These are phyloP conservation scores for Aspergillus costaricaensis DNA, from an alignment of 2,329 filamentous ascomycete genomes.

Conservation along the genomic window DNA sequence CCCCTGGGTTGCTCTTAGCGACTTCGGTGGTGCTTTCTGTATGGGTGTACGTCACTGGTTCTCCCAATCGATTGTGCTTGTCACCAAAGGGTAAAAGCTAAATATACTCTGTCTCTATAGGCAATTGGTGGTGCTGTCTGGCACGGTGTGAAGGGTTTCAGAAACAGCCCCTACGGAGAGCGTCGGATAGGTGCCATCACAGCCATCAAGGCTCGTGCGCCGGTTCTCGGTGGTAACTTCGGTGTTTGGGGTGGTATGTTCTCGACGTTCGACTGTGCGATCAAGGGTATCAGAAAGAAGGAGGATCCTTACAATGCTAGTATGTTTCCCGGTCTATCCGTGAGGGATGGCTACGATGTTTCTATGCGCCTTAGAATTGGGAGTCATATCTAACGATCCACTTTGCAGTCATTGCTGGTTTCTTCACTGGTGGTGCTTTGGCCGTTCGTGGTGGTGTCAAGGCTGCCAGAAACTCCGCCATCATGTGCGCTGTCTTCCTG, in stretches of 20 bases:
- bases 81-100: constrained; percentile 20
- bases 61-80: neutral
- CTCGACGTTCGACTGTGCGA: constrained; percentile 92
- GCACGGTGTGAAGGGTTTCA: constrained; percentile 95
- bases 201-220: constrained; percentile 95
- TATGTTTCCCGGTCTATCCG: constrained; percentile 37
- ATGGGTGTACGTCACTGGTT: constrained; percentile 75
- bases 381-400: constrained; percentile 2
- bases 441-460: constrained; percentile 89
- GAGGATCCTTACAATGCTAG: constrained; percentile 97
- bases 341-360: neutral
- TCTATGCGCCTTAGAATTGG: neutral
- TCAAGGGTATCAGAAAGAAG: constrained; percentile 93
- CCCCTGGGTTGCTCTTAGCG: constrained; percentile 93
- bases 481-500: constrained; percentile 90
- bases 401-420: constrained; percentile 75
- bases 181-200: constrained; percentile 93
- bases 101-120: constrained; percentile 43
- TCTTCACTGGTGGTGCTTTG: constrained; percentile 91
- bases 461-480: constrained; percentile 91
- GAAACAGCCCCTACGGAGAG: constrained; percentile 89
- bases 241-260: constrained; percentile 97
- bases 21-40: constrained; percentile 94
- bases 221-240: constrained; percentile 95
- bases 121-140: constrained; percentile 81